Evolutionary conservation across 2,329 filamentous ascomycete species (phyloP), one percentile per base, ranked within the genome.

Genomic region (Monosporascus sp.): DNA sequence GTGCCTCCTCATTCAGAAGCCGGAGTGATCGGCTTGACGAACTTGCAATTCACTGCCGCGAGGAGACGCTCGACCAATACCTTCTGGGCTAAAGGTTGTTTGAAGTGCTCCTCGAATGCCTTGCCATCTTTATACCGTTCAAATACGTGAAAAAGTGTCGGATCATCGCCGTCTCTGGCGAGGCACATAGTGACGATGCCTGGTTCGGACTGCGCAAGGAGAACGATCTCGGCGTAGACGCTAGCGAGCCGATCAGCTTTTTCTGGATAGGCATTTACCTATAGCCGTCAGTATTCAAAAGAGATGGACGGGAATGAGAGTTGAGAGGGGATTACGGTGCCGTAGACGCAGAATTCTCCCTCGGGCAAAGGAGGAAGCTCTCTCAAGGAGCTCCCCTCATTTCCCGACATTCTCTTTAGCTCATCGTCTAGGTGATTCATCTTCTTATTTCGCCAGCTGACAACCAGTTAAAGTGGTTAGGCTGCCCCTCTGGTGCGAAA

Each of bases 131-230:
- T 63, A 38, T 68, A 70, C 40, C 62, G 60, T 57, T 70, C 66
- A 51, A 68, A 70, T 55, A 69, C 68, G 46, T 70, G 63, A 50
- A 70, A 70, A n/a, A 68, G 51, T 28, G 49, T 62, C 7, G 58
- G 57, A 47, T 70, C 63, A 41, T 64, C 62, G 4, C 24, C 20
- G 50, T 69, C 67, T 26, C 65, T 55, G 20, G 58, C 56, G 15
- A 69, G 52, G 55, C 60, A 65, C 51, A 68, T 70, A 44, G 66
- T 63, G 20, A 70, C 51, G 7, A 57, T 64, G 1, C 66, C 67
- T 7, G 62, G 58, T 51, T 69, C 66, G 6, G 35, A 56, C 22
- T 60, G 51, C 18, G 66, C 58, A 8, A 63, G 59, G 11, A 54
- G 54, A 2, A 64, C 68, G 2, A 63, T 68, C 38, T 68, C 60